Conservation (phyloP, 306 rosid species). For the Glycyrrhiza uralensis region DNA sequence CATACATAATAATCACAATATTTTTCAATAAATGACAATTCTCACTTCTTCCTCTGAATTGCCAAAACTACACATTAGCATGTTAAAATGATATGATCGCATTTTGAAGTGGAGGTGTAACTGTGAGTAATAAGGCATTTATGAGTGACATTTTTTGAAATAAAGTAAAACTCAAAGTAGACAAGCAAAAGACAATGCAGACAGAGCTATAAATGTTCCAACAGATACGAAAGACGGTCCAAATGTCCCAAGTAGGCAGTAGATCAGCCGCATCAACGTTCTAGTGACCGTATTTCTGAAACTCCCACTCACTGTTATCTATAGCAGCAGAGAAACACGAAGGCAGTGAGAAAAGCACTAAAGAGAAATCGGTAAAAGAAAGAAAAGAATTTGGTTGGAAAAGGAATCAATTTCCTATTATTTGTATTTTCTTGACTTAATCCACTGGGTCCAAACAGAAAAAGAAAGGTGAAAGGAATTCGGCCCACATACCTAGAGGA, state of each 20-base stretch:
- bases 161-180: background rate
- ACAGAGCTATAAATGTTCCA: background rate
- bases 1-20: background rate
- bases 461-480: constrained; percentile 3
- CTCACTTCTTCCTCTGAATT: background rate
- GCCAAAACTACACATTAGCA: background rate
- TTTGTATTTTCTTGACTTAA: too few relatives aligned
- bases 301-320: constrained; percentile 97
- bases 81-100: background rate
- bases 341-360: background rate
- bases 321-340: constrained; percentile 24
- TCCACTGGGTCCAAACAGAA: background rate
- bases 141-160: background rate
- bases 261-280: constrained; percentile 1
- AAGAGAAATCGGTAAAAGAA: too few relatives aligned
- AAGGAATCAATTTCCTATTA: too few relatives aligned
- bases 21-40: background rate
- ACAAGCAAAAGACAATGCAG: background rate
- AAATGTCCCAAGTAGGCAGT: background rate
- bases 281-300: constrained; percentile 95
- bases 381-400: too few relatives aligned
- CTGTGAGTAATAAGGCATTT: background rate
- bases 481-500: constrained; percentile 57
- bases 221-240: background rate
- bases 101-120: background rate